These are phyloP conservation scores for Diaporthe capsici DNA, from an alignment of 2,329 filamentous ascomycete species.

Conservation along the genomic window DNA sequence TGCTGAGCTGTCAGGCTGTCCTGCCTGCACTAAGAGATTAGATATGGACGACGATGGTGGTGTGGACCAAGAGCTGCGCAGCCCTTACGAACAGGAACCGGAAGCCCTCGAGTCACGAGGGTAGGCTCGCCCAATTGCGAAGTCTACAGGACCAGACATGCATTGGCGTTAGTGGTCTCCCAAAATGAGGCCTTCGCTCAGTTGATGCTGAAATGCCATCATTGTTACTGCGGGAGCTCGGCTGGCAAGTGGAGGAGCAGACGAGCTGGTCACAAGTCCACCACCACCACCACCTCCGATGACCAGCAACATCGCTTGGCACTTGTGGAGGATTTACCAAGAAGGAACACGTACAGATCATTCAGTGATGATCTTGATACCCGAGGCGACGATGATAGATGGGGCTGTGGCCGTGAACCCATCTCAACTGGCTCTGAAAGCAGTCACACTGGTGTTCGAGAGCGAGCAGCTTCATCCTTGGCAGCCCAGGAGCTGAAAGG, in stretches of 20 bases:
- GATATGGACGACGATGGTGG: conserved; percentile 2
- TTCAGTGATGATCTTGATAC: conserved; percentile 10
- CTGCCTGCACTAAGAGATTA: conserved; percentile 9
- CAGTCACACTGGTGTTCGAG: background rate
- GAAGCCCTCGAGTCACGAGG: conserved; percentile 7
- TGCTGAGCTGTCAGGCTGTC: conserved; percentile 24
- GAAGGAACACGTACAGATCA: conserved; percentile 2
- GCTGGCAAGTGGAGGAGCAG: background rate
- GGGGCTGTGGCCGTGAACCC: background rate
- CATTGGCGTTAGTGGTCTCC: conserved; percentile 9
- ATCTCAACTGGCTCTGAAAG: background rate
- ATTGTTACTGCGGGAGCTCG: background rate
- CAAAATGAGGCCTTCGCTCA: background rate
- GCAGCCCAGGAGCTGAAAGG: background rate
- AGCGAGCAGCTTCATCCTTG: background rate
- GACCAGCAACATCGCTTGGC: background rate
- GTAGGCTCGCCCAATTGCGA: background rate
- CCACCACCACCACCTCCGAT: background rate
- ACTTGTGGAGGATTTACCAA: conserved; percentile 4
- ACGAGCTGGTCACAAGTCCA: conserved; percentile 12
- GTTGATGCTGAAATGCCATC: background rate
- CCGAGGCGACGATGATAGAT: background rate
- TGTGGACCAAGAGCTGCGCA: background rate
- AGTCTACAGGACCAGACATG: background rate
- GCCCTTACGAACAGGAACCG: conserved; percentile 18